Evolutionary conservation across 768 basidiomycete genomes (phyloP).

Genomic region (Suillus alpinus): DNA sequence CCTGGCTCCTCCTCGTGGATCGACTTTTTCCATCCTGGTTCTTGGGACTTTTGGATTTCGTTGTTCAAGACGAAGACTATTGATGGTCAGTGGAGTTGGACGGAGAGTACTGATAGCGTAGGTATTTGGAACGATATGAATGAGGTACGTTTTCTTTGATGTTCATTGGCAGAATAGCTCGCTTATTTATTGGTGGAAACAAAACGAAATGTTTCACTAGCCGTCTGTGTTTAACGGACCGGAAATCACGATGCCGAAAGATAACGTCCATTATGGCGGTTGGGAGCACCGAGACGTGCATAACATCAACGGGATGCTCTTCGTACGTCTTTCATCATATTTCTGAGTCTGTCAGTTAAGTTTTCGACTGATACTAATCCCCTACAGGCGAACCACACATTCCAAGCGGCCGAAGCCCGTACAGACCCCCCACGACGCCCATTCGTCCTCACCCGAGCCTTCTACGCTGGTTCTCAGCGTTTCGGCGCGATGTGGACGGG

Average conservation of each 20-base stretch:
- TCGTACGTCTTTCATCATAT: conserved; percentile 41
- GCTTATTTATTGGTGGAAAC: background rate
- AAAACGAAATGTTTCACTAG: conserved; percentile 34
- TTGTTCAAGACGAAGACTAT: background rate
- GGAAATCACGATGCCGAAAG: conserved; percentile 82
- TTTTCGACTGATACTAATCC: background rate
- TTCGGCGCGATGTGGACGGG: conserved; percentile 99
- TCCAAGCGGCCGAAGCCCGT: conserved; percentile 73
- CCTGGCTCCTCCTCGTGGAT: conserved; percentile 95
- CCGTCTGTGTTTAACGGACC: conserved; percentile 99
- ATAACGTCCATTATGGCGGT: conserved; percentile 82
- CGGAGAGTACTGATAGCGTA: conserved; percentile 57
- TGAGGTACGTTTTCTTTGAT: conserved; percentile 54
- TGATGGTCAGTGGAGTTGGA: background rate
- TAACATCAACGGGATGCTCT: conserved; percentile 97
- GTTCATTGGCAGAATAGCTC: background rate
- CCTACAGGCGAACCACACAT: conserved; percentile 74
- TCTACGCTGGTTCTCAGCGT: conserved; percentile 93
- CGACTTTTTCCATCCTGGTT: conserved; percentile 90
- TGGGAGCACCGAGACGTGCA: conserved; percentile 99
- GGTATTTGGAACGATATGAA: conserved; percentile 99
- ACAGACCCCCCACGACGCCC: conserved; percentile 77
- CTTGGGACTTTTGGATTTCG: conserved; percentile 55
- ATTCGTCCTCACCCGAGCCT: conserved; percentile 93
- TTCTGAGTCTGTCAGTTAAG: background rate